Conservation (phyloP, 495 filamentous ascomycete genomes). For the Aspergillus taichungensis region DNA sequence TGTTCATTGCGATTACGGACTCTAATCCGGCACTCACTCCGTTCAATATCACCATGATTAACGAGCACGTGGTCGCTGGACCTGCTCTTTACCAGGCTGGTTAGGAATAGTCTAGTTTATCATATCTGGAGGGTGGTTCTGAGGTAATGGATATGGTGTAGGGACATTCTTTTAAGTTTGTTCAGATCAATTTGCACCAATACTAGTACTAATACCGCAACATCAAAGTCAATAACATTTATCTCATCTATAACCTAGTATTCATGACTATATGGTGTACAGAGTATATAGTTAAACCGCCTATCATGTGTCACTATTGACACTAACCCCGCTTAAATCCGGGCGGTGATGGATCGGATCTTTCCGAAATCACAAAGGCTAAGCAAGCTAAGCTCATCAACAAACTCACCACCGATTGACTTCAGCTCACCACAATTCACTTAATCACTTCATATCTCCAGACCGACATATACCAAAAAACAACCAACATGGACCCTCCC, state of each 20-base stretch:
- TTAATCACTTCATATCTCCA: background rate
- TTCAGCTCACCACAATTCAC: background rate
- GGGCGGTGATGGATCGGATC: constrained; percentile 2
- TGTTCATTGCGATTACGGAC: constrained; percentile 74
- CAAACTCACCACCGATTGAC: background rate
- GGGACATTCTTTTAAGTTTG: no score
- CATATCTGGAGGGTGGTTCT: no score
- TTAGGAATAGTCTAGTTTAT: constrained; percentile 33
- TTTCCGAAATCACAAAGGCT: background rate
- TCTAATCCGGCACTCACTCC: constrained; percentile 58
- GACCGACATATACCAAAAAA: background rate
- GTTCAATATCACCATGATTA: constrained; percentile 66
- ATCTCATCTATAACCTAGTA: no score
- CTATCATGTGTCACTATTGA: background rate
- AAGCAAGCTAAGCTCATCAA: background rate
- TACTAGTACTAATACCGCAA: no score
- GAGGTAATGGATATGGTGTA: no score
- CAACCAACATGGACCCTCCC: constrained; percentile 22
- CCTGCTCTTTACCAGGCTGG: constrained; percentile 74
- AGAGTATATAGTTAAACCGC: no score
- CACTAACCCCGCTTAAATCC: constrained; percentile 16
- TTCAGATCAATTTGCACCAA: no score
- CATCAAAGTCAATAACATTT: no score
- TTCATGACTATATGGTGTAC: no score
- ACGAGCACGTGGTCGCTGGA: constrained; percentile 67